Percentiles rank a stretch among this genome's conserved stretches.
These are phyloP conservation scores for Discostella stelligera DNA, from an alignment of 352 stramenopile species.

Conservation along the genomic window DNA sequence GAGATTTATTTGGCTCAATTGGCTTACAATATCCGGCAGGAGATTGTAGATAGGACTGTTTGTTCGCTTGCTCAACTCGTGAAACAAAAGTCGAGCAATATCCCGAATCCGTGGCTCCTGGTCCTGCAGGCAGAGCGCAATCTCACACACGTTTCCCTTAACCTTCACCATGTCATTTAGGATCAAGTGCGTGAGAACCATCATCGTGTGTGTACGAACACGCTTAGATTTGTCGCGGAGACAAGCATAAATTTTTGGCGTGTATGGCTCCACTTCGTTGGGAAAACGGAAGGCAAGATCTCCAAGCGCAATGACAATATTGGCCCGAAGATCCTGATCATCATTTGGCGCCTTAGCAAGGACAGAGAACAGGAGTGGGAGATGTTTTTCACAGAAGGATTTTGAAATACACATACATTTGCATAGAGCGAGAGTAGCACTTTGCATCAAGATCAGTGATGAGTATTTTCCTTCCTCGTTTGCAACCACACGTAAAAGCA, in stretches of 20 bases:
- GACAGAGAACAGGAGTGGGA: conserved; percentile 93
- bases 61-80: conserved; percentile 93
- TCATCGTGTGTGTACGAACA: conserved; percentile 95
- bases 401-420: conserved; percentile 98
- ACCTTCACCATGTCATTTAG: conserved; percentile 99
- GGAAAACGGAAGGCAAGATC: conserved; percentile 97
- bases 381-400: conserved; percentile 92
- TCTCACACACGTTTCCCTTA: conserved; percentile 91
- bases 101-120: conserved; percentile 89
- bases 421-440: conserved; percentile 91
- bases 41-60: conserved; percentile 99
- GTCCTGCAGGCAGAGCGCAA: conserved; percentile 94
- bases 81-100: conserved; percentile 94
- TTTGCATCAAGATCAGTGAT: conserved; percentile 88
- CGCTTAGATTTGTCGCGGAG: conserved; percentile 88
- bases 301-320: conserved; percentile 95
- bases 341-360: conserved; percentile 76
- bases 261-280: conserved; percentile 98
- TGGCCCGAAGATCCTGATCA: conserved; percentile 86
- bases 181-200: conserved; percentile 97
- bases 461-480: conserved; percentile 83
- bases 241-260: conserved; percentile 91
- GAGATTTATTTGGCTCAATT: conserved; percentile 84
- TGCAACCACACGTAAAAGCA: conserved; percentile 88
- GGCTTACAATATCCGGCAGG: conserved; percentile 94